Percentiles rank a stretch among this genome's conserved stretches.
These are phyloP conservation scores for Ramularia endophylla DNA, from an alignment of 2,329 filamentous ascomycete genomes.

Conservation along the genomic window DNA sequence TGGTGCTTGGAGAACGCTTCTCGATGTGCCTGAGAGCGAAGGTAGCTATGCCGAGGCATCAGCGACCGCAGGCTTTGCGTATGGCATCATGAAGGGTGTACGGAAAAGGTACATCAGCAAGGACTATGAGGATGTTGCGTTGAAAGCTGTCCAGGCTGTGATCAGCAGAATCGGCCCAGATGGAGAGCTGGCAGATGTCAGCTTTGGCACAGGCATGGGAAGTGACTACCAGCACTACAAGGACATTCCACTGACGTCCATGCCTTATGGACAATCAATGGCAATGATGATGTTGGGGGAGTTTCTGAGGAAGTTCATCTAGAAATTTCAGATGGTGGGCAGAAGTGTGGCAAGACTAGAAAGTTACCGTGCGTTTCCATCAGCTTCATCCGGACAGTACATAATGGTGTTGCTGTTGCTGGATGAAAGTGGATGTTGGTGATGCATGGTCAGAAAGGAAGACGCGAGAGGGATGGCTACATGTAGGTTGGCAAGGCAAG, in stretches of 20 bases:
- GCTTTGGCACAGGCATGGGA: slow-evolving; percentile 76
- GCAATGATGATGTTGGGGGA: slow-evolving; percentile 76
- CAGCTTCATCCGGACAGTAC: too few relatives aligned
- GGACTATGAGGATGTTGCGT: slow-evolving; percentile 55
- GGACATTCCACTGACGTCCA: slow-evolving; percentile 68
- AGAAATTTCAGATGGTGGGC: background rate
- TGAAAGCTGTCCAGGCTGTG: slow-evolving; percentile 62
- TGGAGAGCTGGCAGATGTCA: slow-evolving; percentile 67
- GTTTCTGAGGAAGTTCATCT: slow-evolving; percentile 58
- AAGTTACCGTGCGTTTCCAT: too few relatives aligned
- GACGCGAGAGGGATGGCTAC: too few relatives aligned
- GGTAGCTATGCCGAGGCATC: slow-evolving; percentile 72
- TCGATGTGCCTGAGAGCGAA: slow-evolving; percentile 59
- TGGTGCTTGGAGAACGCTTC: slow-evolving; percentile 69
- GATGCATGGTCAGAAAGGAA: too few relatives aligned
- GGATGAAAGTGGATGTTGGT: too few relatives aligned
- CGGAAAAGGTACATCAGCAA: slow-evolving; percentile 62
- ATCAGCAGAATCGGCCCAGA: slow-evolving; percentile 58
- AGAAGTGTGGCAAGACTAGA: too few relatives aligned
- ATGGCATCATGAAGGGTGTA: slow-evolving; percentile 68
- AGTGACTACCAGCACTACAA: slow-evolving; percentile 68
- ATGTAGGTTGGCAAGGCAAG: too few relatives aligned
- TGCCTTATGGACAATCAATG: slow-evolving; percentile 83
- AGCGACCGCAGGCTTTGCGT: slow-evolving; percentile 74
- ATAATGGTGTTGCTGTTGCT: too few relatives aligned